phyloP scores from a whole-genome alignment of 2,329 filamentous ascomycete genomes.

The Aphanocladium album region DNA sequence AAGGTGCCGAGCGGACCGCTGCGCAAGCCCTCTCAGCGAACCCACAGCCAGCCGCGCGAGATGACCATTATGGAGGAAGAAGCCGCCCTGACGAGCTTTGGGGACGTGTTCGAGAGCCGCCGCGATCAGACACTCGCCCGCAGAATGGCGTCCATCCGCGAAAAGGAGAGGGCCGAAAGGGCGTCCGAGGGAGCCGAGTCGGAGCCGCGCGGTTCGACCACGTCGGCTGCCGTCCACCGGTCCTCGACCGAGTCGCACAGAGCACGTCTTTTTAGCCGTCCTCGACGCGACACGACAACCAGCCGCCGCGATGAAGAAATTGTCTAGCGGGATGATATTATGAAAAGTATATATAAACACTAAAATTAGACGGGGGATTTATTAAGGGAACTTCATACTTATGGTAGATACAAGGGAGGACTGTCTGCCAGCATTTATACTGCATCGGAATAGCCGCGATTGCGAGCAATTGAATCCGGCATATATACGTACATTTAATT shows the following conservation, averaged over 20 bases:
- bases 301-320: constrained; percentile 8
- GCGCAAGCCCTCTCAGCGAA: constrained; percentile 6
- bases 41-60: constrained; percentile 14
- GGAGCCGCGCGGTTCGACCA: constrained; percentile 12
- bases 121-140: constrained; percentile 31
- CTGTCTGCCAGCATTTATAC: neutral
- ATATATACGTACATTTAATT: too few relatives aligned
- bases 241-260: constrained; percentile 12
- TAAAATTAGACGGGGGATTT: neutral
- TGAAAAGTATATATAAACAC: neutral
- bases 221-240: constrained; percentile 5
- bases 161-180: constrained; percentile 29
- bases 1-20: constrained; percentile 14
- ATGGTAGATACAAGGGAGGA: neutral
- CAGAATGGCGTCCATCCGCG: constrained; percentile 33
- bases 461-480: too few relatives aligned
- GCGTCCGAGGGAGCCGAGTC: constrained; percentile 8
- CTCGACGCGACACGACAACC: constrained; percentile 2
- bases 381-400: neutral
- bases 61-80: constrained; percentile 23
- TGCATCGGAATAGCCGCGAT: too few relatives aligned
- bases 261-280: constrained; percentile 3
- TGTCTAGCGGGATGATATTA: neutral
- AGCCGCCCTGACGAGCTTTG: constrained; percentile 34
- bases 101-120: constrained; percentile 42